Evolutionary conservation across 768 basidiomycete species (phyloP).

Genomic region (Daedaleopsis nitida): DNA sequence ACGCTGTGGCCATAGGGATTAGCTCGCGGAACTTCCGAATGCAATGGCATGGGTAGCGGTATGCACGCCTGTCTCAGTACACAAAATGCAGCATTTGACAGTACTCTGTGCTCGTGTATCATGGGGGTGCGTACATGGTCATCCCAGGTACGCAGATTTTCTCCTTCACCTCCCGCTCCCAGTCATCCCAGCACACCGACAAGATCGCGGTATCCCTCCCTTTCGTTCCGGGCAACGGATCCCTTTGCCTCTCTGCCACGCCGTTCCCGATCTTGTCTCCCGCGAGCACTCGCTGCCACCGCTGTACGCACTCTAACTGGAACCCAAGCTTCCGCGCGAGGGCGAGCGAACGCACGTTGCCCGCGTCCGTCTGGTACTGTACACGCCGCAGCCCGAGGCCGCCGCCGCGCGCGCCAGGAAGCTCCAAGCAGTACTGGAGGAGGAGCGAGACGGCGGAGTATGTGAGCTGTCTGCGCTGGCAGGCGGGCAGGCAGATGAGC

Average conservation of each 20-base stretch:
- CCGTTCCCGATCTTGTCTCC: conserved; percentile 30
- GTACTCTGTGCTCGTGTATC: too few species aligned
- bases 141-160: conserved; percentile 16
- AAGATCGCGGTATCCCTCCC: conserved; percentile 51
- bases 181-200: conserved; percentile 61
- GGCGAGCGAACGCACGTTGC: conserved; percentile 49
- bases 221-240: conserved; percentile 27
- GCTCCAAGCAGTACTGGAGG: conserved; percentile 41
- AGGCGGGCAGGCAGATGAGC: conserved; percentile 36
- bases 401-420: conserved; percentile 36
- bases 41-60: too few species aligned
- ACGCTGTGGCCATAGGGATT: too few species aligned
- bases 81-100: too few species aligned
- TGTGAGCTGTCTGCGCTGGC: conserved; percentile 42
- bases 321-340: conserved; percentile 66
- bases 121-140: neutral
- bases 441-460: conserved; percentile 40
- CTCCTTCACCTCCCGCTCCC: conserved; percentile 40
- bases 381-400: conserved; percentile 63
- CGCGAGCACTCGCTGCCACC: conserved; percentile 57
- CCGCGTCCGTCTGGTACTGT: conserved; percentile 57
- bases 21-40: too few species aligned
- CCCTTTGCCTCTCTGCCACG: conserved; percentile 27
- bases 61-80: too few species aligned
- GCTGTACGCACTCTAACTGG: conserved; percentile 48